These are phyloP conservation scores for Pseudopyrenochaeta lycopersici DNA, from an alignment of 2,329 filamentous ascomycete species.

Conservation along the genomic window DNA sequence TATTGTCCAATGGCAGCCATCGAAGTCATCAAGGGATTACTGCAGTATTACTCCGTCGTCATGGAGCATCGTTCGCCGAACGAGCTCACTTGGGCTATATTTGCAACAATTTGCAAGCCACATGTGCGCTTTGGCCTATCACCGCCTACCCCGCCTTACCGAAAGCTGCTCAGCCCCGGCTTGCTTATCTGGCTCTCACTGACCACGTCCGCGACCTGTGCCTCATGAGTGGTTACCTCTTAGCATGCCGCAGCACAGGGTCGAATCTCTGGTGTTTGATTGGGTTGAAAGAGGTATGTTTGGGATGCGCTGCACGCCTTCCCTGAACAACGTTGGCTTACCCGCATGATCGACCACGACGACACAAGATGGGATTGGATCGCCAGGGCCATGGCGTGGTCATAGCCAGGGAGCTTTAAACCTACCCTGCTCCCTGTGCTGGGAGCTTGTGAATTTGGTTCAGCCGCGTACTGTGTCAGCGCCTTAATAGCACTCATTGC, in stretches of 20 bases:
- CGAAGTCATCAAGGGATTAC: slow-evolving; percentile 15
- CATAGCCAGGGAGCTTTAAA: slow-evolving; percentile 26
- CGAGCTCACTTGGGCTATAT: slow-evolving; percentile 25
- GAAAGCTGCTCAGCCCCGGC: slow-evolving; percentile 37
- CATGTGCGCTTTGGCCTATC: slow-evolving; percentile 23
- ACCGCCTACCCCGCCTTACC: slow-evolving; percentile 23
- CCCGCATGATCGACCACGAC: slow-evolving; percentile 19
- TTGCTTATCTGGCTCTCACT: slow-evolving; percentile 15
- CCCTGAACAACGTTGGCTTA: slow-evolving; percentile 17
- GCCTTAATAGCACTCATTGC: slow-evolving; percentile 20
- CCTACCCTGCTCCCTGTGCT: slow-evolving; percentile 22
- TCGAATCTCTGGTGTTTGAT: slow-evolving; percentile 6
- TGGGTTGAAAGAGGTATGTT: slow-evolving; percentile 1
- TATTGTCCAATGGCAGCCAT: slow-evolving; percentile 11
- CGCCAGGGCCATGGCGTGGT: slow-evolving; percentile 23
- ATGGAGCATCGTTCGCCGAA: slow-evolving; percentile 22
- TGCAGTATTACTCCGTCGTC: slow-evolving; percentile 18
- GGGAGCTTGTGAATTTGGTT: slow-evolving; percentile 16
- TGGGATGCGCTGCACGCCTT: slow-evolving; percentile 9
- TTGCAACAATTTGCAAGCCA: slow-evolving; percentile 21
- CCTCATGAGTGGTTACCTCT: slow-evolving; percentile 11
- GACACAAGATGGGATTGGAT: slow-evolving; percentile 23
- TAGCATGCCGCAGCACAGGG: slow-evolving; percentile 15
- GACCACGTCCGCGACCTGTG: slow-evolving; percentile 3
- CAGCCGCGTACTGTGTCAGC: slow-evolving; percentile 17